phyloP scores from a whole-genome alignment of 495 filamentous ascomycete species.

The Aspergillus steynii region DNA sequence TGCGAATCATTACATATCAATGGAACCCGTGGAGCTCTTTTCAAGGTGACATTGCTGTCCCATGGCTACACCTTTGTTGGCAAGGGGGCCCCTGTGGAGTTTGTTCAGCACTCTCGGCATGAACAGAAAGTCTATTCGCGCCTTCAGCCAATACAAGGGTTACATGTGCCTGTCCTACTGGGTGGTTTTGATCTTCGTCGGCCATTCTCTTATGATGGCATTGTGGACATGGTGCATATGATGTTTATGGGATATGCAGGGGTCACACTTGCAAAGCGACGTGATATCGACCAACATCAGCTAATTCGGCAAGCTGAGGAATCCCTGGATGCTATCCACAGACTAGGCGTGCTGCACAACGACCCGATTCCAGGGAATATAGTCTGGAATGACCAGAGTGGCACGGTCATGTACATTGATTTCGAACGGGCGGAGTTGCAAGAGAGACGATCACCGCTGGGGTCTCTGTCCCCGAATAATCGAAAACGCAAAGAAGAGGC shows the following conservation, averaged over 20 bases:
- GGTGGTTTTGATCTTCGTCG: slow-evolving; percentile 31
- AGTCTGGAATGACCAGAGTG: slow-evolving; percentile 21
- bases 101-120: slow-evolving; percentile 22
- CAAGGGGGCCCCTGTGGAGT: slow-evolving; percentile 36
- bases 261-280: slow-evolving; percentile 6
- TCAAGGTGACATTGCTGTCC: slow-evolving; percentile 44
- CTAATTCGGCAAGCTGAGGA: slow-evolving; percentile 15
- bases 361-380: slow-evolving; percentile 23
- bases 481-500: too few relatives aligned
- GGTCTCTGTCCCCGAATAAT: not conserved
- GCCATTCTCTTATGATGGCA: slow-evolving; percentile 37
- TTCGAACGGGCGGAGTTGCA: slow-evolving; percentile 22
- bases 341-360: slow-evolving; percentile 20
- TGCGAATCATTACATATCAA: slow-evolving; percentile 39
- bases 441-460: slow-evolving; percentile 16
- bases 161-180: slow-evolving; percentile 34
- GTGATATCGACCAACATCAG: slow-evolving; percentile 9
- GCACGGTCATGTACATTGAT: slow-evolving; percentile 27
- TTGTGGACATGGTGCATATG: slow-evolving; percentile 30
- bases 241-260: slow-evolving; percentile 39
- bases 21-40: slow-evolving; percentile 40
- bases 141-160: slow-evolving; percentile 35
- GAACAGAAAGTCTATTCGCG: slow-evolving; percentile 37
- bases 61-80: slow-evolving; percentile 51
- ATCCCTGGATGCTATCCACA: slow-evolving; percentile 21